These are phyloP conservation scores for Gossypium longicalyx DNA, from an alignment of 345 rosid species.

Conservation along the genomic window DNA sequence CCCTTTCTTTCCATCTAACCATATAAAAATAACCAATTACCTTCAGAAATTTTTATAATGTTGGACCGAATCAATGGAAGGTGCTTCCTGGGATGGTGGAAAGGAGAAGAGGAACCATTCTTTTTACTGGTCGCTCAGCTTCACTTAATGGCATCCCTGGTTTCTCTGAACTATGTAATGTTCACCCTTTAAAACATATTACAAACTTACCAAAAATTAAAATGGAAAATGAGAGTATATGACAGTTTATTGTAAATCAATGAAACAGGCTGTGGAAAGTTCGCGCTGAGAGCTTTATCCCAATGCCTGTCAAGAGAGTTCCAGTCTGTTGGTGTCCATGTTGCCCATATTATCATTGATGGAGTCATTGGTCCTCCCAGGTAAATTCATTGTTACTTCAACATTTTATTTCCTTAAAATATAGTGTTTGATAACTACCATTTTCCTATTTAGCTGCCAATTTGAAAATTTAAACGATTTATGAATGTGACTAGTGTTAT, in stretches of 20 bases:
- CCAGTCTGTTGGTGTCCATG: slow-evolving; percentile 71
- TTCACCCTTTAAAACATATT: neutral
- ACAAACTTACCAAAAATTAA: neutral
- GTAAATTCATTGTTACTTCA: slow-evolving; percentile 18
- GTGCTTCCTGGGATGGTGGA: slow-evolving; percentile 89
- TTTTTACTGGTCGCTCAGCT: slow-evolving; percentile 90
- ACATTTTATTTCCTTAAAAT: too few relatives aligned
- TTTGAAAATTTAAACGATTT: too few relatives aligned
- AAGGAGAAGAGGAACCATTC: slow-evolving; percentile 82
- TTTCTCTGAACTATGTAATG: slow-evolving; percentile 71
- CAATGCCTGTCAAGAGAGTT: slow-evolving; percentile 85
- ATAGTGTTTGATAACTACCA: too few relatives aligned
- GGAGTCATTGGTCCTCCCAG: slow-evolving; percentile 77
- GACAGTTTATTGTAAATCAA: neutral
- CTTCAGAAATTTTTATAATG: too few relatives aligned
- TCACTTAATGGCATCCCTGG: slow-evolving; percentile 81
- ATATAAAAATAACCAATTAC: too few relatives aligned
- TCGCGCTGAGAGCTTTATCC: slow-evolving; percentile 76
- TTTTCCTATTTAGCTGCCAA: too few relatives aligned
- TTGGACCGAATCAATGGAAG: slow-evolving; percentile 23
- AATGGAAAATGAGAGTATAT: neutral
- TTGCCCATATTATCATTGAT: slow-evolving; percentile 81
- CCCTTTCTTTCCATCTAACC: neutral
- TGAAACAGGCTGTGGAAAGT: slow-evolving; percentile 77
- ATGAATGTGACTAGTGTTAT: too few relatives aligned